Conservation (phyloP, 73 alveolate species). For the Paramecium tetraurelia region DNA sequence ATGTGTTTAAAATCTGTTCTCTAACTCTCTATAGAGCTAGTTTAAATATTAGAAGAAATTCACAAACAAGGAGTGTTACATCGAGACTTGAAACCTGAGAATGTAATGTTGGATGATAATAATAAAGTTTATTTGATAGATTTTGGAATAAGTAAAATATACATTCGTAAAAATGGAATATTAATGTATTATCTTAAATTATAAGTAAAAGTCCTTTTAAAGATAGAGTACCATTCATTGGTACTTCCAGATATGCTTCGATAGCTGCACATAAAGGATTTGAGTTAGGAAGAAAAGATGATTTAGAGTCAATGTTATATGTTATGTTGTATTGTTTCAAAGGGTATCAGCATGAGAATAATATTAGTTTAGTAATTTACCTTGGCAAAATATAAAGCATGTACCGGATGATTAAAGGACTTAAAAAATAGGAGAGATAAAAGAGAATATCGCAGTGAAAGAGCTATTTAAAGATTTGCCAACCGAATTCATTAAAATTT, state of each 20-base stretch:
- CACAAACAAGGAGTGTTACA: constrained; percentile 17
- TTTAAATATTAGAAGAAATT: constrained; percentile 16
- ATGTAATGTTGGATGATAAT: neutral
- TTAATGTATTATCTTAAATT: constrained; percentile 22
- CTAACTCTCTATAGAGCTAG: constrained; percentile 28
- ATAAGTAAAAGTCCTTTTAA: neutral
- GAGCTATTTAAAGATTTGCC: constrained; percentile 75
- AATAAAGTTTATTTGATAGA: constrained; percentile 75
- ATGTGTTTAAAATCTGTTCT: constrained; percentile 46
- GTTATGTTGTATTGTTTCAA: constrained; percentile 71
- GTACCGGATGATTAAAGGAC: constrained; percentile 85
- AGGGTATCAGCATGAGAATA: constrained; percentile 37
- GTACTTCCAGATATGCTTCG: constrained; percentile 83
- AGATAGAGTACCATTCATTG: constrained; percentile 46
- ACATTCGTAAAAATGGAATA: constrained; percentile 57
- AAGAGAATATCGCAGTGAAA: constrained; percentile 77
- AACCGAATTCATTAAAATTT: neutral
- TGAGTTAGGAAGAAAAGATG: constrained; percentile 86
- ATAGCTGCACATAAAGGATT: constrained; percentile 80
- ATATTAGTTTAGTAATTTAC: constrained; percentile 59
- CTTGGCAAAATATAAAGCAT: constrained; percentile 95
- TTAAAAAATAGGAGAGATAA: constrained; percentile 82
- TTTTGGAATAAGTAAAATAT: constrained; percentile 92
- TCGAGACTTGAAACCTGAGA: constrained; percentile 22
- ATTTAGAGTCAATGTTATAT: constrained; percentile 77